Percentiles rank a stretch among this genome's conserved stretches.
These are phyloP conservation scores for Sugiyamaella marilandica DNA, from an alignment of 805 yeast species.

Conservation along the genomic window DNA sequence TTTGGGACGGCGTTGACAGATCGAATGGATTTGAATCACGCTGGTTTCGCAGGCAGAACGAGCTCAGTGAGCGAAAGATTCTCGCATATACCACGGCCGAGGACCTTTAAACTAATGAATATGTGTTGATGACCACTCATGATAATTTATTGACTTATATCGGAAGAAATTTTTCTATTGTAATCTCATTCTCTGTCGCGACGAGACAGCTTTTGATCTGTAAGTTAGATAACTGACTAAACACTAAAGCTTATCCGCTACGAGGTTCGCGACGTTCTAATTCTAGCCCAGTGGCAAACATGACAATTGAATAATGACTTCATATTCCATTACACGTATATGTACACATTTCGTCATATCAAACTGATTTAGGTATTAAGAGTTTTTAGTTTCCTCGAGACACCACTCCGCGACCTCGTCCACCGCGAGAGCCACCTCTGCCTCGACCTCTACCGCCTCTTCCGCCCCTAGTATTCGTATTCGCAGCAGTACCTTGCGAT, in stretches of 20 bases:
- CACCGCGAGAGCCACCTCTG: constrained; percentile 14
- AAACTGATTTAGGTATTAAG: background rate
- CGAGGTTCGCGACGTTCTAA: too few relatives aligned
- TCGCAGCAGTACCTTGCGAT: constrained; percentile 1
- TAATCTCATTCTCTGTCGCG: too few relatives aligned
- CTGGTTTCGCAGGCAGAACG: constrained; percentile 41
- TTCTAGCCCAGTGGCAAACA: too few relatives aligned
- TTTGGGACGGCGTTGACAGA: constrained; percentile 92
- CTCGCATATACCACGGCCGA: constrained; percentile 14
- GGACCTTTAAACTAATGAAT: constrained; percentile 13
- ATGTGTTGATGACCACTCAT: background rate
- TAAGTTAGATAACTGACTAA: too few relatives aligned
- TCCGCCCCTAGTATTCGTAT: constrained; percentile 17
- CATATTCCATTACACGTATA: background rate
- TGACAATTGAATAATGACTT: background rate
- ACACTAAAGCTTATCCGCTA: too few relatives aligned
- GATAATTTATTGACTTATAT: too few relatives aligned
- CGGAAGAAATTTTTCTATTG: too few relatives aligned
- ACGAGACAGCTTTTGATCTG: too few relatives aligned
- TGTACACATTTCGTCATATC: background rate
- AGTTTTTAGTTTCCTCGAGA: constrained; percentile 7
- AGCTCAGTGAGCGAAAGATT: constrained; percentile 19
- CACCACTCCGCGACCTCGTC: constrained; percentile 19
- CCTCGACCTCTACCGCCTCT: constrained; percentile 15
- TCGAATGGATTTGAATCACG: constrained; percentile 79